Conservation (phyloP, 768 basidiomycete genomes). For the Tylopilus rubrobrunneus region DNA sequence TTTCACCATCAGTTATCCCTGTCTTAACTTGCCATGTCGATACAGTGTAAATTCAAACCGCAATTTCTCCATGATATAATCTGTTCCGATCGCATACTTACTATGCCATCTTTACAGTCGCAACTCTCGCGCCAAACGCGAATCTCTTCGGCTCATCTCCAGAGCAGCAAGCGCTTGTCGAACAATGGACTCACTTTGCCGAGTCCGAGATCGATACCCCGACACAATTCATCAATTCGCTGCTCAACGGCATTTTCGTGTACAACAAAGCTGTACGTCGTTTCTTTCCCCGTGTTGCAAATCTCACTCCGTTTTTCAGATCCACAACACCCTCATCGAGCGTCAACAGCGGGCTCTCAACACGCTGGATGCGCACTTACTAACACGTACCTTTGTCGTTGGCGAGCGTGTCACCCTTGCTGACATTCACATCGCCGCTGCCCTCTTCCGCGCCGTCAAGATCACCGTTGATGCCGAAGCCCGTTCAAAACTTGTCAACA, state of each 20-base stretch:
- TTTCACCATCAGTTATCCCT: conserved; percentile 63
- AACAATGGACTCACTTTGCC: conserved; percentile 80
- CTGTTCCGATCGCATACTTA: conserved; percentile 14
- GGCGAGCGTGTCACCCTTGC: conserved; percentile 94
- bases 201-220: conserved; percentile 57
- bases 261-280: conserved; percentile 80
- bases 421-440: conserved; percentile 67
- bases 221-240: conserved; percentile 35
- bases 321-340: conserved; percentile 53
- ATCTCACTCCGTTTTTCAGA: conserved; percentile 34
- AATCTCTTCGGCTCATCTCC: conserved; percentile 64
- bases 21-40: conserved; percentile 63
- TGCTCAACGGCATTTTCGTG: conserved; percentile 51
- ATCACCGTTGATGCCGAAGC: conserved; percentile 61
- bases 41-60: conserved; percentile 20
- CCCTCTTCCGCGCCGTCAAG: conserved; percentile 50
- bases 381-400: conserved; percentile 83
- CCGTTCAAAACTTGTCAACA: conserved; percentile 68
- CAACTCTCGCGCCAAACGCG: conserved; percentile 69
- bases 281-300: not conserved
- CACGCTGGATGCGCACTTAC: conserved; percentile 71
- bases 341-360: conserved; percentile 54
- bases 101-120: conserved; percentile 50
- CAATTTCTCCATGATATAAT: not conserved
- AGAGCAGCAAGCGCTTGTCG: conserved; percentile 71